These are phyloP conservation scores for Hortiboletus flavorubellus DNA, from an alignment of 768 basidiomycete genomes.

Conservation along the genomic window DNA sequence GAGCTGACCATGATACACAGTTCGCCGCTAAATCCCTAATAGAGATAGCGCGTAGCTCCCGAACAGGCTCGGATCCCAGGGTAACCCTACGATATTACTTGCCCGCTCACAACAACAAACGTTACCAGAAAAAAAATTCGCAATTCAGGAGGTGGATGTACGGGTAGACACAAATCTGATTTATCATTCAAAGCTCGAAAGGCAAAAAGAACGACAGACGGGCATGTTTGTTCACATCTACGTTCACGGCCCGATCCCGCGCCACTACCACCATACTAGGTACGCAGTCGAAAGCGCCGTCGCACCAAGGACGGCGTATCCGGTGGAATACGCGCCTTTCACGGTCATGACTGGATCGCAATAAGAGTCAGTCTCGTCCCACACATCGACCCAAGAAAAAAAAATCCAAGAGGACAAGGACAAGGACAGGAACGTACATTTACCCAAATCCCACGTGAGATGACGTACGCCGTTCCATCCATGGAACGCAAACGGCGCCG, in stretches of 20 bases:
- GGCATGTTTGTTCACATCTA: not conserved
- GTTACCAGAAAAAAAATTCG: not conserved
- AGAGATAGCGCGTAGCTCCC: no score
- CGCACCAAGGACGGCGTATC: conserved; percentile 80
- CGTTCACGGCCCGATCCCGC: conserved; percentile 32
- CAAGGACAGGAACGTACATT: conserved; percentile 56
- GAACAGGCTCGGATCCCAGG: no score
- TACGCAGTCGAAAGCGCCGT: conserved; percentile 72
- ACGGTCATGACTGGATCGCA: conserved; percentile 62
- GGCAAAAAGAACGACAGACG: not conserved
- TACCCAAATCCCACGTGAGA: conserved; percentile 83
- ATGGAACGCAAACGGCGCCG: conserved; percentile 89
- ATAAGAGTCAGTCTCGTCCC: not conserved
- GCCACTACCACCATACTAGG: conserved; percentile 37
- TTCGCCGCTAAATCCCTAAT: no score
- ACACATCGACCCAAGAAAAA: not conserved
- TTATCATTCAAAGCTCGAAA: not conserved
- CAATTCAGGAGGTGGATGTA: no score
- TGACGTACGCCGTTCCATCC: conserved; percentile 88
- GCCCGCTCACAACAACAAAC: not conserved
- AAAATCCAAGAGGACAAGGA: not conserved
- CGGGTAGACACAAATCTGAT: not conserved
- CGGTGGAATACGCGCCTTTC: conserved; percentile 76
- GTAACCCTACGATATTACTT: no score
- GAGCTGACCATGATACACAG: no score